Percentiles rank a stretch among this genome's conserved stretches.
These are phyloP conservation scores for Colletotrichum euphorbiae DNA, from an alignment of 2,329 filamentous ascomycete genomes.

Conservation along the genomic window DNA sequence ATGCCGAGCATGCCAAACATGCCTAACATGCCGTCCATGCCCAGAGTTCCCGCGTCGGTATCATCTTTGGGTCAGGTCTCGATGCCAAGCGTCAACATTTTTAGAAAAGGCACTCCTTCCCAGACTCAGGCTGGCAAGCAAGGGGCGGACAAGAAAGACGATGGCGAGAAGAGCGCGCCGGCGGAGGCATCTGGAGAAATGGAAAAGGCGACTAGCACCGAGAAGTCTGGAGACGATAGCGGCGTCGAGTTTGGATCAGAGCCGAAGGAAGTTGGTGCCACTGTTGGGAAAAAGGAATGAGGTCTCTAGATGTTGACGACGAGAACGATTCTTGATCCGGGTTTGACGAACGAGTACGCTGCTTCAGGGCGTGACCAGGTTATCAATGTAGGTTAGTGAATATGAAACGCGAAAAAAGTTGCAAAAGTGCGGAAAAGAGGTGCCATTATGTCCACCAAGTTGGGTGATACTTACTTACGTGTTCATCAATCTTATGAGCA, in stretches of 20 bases:
- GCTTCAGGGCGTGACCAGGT: neutral
- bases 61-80: conserved; percentile 48
- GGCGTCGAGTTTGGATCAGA: neutral
- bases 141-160: neutral
- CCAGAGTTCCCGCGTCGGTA: conserved; percentile 45
- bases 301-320: no score
- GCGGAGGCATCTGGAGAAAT: neutral
- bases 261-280: neutral
- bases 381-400: no score
- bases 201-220: neutral
- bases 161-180: neutral
- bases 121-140: conserved; percentile 1
- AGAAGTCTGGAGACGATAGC: neutral
- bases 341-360: neutral
- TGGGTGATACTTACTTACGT: no score
- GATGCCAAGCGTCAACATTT: conserved; percentile 48
- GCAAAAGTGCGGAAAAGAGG: no score
- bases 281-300: neutral
- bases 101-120: conserved; percentile 43
- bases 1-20: conserved; percentile 48
- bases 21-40: conserved; percentile 48
- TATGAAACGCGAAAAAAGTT: no score
- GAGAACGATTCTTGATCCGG: no score
- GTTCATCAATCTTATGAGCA: no score
- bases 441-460: no score